Evolutionary conservation across 2,329 filamentous ascomycete species (phyloP).

Genomic region (Trichoderma cornu-damae): DNA sequence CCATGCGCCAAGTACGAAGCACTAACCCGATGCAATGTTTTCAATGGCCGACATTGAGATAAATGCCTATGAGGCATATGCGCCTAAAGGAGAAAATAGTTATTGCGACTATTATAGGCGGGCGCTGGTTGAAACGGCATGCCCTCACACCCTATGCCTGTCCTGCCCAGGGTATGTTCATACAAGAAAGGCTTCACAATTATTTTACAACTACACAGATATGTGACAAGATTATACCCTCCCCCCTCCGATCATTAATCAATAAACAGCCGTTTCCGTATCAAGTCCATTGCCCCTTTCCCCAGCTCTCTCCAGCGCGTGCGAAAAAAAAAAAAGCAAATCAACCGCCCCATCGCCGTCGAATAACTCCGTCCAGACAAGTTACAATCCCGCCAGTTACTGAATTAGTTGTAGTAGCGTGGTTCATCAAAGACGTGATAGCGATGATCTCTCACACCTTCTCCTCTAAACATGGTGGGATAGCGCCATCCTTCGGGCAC

Average conservation of each 20-base stretch:
- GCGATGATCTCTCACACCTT: slow-evolving; percentile 80
- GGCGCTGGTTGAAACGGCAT: neutral
- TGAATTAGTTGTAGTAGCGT: slow-evolving; percentile 55
- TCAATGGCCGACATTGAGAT: neutral
- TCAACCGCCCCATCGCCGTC: slow-evolving; percentile 6
- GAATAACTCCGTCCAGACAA: slow-evolving; percentile 17
- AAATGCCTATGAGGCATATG: neutral
- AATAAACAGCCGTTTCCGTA: slow-evolving; percentile 13
- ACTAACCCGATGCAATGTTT: neutral
- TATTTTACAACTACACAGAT: slow-evolving; percentile 13
- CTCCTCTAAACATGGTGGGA: slow-evolving; percentile 74
- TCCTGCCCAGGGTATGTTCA: neutral
- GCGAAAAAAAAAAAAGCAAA: neutral
- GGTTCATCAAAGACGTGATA: slow-evolving; percentile 97
- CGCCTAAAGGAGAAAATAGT: neutral
- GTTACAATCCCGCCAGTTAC: slow-evolving; percentile 10
- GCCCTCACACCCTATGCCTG: neutral
- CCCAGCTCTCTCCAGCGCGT: neutral
- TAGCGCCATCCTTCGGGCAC: slow-evolving; percentile 76
- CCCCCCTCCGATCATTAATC: slow-evolving; percentile 3
- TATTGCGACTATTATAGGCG: neutral
- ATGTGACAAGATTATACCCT: slow-evolving; percentile 4
- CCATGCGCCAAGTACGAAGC: neutral
- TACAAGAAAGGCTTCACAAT: neutral
- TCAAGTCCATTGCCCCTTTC: neutral